Evolutionary conservation across 257 asterid genomes (phyloP), one percentile per base, ranked within the genome.

Genomic region (Apocynum venetum): DNA sequence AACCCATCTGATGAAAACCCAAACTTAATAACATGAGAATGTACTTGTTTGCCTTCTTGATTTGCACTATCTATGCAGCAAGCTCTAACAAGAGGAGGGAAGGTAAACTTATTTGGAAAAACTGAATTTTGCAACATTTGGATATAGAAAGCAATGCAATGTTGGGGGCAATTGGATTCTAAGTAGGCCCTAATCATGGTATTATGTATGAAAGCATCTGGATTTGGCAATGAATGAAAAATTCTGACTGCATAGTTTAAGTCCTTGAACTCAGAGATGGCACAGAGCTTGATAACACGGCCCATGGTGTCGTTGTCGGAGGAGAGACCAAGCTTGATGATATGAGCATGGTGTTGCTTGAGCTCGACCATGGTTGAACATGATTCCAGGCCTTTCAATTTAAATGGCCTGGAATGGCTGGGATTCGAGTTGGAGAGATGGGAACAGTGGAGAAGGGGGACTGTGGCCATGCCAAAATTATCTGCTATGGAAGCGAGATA

Each of bases 331-430:
- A 82, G 90, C 87, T 88, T 89, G 87, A 89, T 72, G 69, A 89
- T 70, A 61, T 84, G 91, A 79, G 91, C 88, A 69, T 92, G 97
- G 86, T 82, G 80, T 43, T 89, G 96, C 78, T 79, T 84, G 82
- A 92, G 91, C 75, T 86, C 93, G 47, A 83, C 85, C 89, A 92
- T 84, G 59, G 91, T 76, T 59, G 93, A 86, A 77, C 97, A 90
- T 56, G 76, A 80, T 1, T 89, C 84, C 56, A 91, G 89, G 40
- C 80, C 82, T 78, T 77, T 82, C 31, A 82, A 60, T 79, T 59
- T 41, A 56, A 60, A 40, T 75, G 71, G 79, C 84, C 67, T n/a
- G 72, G 88, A 66, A 44, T 66, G 49, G 79, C 72, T 31, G 78
- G 82, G 25, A 73, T 20, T 38, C 86, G 17, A 80, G 90, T 80